These are phyloP conservation scores for Aspergillus luchuensis DNA, from an alignment of 2,329 filamentous ascomycete species.

Conservation along the genomic window DNA sequence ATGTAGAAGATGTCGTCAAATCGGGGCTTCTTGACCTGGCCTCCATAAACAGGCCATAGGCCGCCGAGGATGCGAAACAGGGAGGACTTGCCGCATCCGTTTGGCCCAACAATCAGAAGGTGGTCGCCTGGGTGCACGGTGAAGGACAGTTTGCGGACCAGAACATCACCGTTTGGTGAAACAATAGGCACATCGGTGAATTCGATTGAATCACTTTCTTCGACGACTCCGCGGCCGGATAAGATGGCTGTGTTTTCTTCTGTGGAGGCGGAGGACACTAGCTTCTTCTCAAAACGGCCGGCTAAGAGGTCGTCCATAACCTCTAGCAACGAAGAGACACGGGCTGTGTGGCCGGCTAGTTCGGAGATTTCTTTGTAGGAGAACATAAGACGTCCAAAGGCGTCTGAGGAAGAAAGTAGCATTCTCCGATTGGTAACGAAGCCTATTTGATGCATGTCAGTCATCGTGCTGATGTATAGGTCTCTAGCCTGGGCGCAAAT, in stretches of 20 bases:
- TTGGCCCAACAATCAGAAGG: conserved; percentile 90
- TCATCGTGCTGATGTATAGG: too few species aligned
- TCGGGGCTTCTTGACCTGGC: conserved; percentile 85
- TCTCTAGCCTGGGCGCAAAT: not conserved
- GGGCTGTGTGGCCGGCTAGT: conserved; percentile 89
- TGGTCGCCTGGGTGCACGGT: conserved; percentile 84
- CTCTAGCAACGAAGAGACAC: conserved; percentile 83
- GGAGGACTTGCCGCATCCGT: conserved; percentile 95
- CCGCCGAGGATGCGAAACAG: conserved; percentile 95
- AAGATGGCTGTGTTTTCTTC: conserved; percentile 82
- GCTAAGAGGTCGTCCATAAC: conserved; percentile 92
- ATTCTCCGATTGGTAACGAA: conserved; percentile 95
- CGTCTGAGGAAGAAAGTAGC: conserved; percentile 89
- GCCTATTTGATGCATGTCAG: conserved; percentile 43
- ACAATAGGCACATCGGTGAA: conserved; percentile 93
- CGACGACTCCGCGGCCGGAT: conserved; percentile 75
- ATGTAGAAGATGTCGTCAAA: conserved; percentile 98
- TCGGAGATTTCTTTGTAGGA: conserved; percentile 98
- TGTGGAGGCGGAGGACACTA: conserved; percentile 83
- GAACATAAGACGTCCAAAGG: conserved; percentile 95
- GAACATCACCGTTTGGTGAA: conserved; percentile 91
- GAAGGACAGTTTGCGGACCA: conserved; percentile 84
- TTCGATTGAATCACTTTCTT: conserved; percentile 80
- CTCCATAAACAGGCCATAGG: conserved; percentile 96
- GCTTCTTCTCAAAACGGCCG: conserved; percentile 92